Conservation (phyloP, 148 eudicot genomes). For the Spergularia bocconei region DNA sequence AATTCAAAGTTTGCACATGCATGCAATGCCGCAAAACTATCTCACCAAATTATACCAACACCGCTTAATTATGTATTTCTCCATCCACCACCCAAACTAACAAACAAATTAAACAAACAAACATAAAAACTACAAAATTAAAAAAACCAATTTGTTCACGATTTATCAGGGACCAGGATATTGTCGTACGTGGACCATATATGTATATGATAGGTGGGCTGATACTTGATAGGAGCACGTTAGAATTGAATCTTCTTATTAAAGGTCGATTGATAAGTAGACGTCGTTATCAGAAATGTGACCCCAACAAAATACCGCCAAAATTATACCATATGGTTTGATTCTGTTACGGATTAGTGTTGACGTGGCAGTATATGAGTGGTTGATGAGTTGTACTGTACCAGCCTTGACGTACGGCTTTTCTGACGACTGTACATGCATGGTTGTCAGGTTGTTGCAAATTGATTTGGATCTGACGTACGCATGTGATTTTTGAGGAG, state of each 20-base stretch:
- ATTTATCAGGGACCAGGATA: background rate
- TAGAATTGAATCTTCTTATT: background rate
- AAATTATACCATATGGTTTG: background rate
- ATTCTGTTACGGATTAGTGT: background rate
- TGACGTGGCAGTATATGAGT: background rate
- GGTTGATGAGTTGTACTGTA: background rate
- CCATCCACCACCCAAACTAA: too few relatives aligned
- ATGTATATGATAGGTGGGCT: background rate
- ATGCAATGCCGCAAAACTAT: too few relatives aligned
- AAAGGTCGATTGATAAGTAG: constrained; percentile 11
- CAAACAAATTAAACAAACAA: too few relatives aligned
- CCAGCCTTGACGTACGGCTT: too few relatives aligned
- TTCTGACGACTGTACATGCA: too few relatives aligned
- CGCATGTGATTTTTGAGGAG: too few relatives aligned
- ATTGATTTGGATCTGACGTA: too few relatives aligned
- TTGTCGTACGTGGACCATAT: background rate
- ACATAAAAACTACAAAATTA: background rate
- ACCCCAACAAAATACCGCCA: background rate
- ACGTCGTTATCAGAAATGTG: constrained; percentile 19
- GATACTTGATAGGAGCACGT: constrained; percentile 15
- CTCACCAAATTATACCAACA: too few relatives aligned
- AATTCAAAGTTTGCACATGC: too few relatives aligned
- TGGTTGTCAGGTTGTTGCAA: too few relatives aligned
- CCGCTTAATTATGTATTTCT: too few relatives aligned
- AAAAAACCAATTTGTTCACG: constrained; percentile 7